Conservation (phyloP, 257 asterid genomes). For the Solanum sejunctum region DNA sequence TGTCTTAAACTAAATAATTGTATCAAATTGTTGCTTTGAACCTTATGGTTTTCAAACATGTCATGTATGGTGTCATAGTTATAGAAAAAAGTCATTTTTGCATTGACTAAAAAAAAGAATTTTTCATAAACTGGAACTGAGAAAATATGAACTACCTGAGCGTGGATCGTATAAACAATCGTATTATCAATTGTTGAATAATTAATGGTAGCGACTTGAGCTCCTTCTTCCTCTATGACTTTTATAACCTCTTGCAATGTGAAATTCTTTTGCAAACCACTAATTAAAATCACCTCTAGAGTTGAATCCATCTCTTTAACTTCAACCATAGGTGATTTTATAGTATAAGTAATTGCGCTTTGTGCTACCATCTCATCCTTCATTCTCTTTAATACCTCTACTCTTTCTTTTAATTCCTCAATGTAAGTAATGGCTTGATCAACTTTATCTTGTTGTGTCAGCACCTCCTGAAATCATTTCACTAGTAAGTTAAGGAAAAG, state of each 20-base stretch:
- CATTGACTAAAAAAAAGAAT: neutral
- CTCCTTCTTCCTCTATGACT: constrained; percentile 27
- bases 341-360: neutral
- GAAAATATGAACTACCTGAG: constrained; percentile 12
- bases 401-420: constrained; percentile 6
- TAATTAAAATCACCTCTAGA: constrained; percentile 24
- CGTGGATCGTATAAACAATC: constrained; percentile 16
- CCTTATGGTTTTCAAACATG: neutral
- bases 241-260: constrained; percentile 6
- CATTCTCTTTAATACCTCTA: constrained; percentile 16
- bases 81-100: too few relatives aligned
- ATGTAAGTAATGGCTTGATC: constrained; percentile 22
- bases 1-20: neutral
- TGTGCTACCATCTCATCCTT: neutral
- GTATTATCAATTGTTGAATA: constrained; percentile 1
- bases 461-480: constrained; percentile 8
- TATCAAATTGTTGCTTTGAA: neutral
- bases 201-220: constrained; percentile 14
- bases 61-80: neutral
- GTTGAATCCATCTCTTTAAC: constrained; percentile 16
- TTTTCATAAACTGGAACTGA: neutral
- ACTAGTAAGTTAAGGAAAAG: neutral
- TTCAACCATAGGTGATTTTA: constrained; percentile 8
- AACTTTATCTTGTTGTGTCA: constrained; percentile 21
- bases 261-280: constrained; percentile 12